Evolutionary conservation across 2,329 filamentous ascomycete species (phyloP).

Genomic region (Aspergillus aculeatus): DNA sequence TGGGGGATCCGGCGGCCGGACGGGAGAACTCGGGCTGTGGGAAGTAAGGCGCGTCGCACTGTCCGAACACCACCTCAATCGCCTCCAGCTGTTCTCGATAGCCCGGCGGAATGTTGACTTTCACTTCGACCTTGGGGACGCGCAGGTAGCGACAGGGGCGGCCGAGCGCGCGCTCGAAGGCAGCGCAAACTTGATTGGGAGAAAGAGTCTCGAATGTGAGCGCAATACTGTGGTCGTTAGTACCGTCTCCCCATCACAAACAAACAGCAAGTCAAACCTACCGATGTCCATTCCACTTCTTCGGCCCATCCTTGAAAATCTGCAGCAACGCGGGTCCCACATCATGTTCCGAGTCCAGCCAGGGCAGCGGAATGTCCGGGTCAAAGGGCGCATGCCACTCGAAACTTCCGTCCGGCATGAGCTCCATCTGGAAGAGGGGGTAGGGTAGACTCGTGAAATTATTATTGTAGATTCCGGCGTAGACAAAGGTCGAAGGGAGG

Average conservation of each 20-base stretch:
- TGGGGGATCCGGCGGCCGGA: conserved; percentile 38
- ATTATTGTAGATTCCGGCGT: conserved; percentile 98
- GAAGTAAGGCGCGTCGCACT: conserved; percentile 62
- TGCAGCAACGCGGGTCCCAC: conserved; percentile 89
- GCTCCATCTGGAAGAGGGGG: conserved; percentile 92
- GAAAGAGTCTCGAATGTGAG: conserved; percentile 88
- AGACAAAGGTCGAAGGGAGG: conserved; percentile 86
- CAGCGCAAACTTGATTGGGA: conserved; percentile 75
- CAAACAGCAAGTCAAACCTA: conserved; percentile 39
- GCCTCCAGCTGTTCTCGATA: conserved; percentile 83
- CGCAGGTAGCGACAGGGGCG: conserved; percentile 75
- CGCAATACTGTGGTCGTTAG: conserved; percentile 62
- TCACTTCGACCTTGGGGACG: conserved; percentile 72
- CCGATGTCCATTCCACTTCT: conserved; percentile 76
- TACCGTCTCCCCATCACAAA: not conserved
- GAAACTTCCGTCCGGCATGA: conserved; percentile 81
- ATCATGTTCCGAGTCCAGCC: conserved; percentile 95
- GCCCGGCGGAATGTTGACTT: conserved; percentile 79
- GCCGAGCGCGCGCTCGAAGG: conserved; percentile 75
- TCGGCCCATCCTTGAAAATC: conserved; percentile 88
- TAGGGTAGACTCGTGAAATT: conserved; percentile 94
- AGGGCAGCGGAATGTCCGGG: conserved; percentile 82
- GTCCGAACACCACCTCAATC: conserved; percentile 59
- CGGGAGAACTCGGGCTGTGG: conserved; percentile 57
- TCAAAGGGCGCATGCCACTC: conserved; percentile 93